Conservation (phyloP, 371 early-diverging fungal species). For the Mortierella sp. region DNA sequence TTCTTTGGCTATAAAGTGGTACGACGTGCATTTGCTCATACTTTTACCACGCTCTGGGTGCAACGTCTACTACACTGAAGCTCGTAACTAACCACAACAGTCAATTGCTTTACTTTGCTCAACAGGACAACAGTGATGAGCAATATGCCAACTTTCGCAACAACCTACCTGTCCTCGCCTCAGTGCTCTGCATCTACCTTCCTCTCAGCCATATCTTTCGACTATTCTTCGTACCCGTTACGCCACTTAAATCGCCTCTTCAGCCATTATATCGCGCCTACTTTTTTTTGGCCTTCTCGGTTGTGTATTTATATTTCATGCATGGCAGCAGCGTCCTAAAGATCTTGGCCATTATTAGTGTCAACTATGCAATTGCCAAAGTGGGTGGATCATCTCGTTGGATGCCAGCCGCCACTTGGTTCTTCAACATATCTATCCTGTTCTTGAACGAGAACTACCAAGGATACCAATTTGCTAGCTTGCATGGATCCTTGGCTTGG, state of each 20-base stretch:
- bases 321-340: constrained; percentile 81
- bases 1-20: constrained; percentile 57
- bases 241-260: not conserved
- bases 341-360: constrained; percentile 68
- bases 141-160: constrained; percentile 88
- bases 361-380: constrained; percentile 77
- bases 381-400: constrained; percentile 62
- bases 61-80: not conserved
- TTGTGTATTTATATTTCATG: constrained; percentile 70
- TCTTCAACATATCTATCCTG: constrained; percentile 79
- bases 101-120: not conserved
- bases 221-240: constrained; percentile 6
- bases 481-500: constrained; percentile 73
- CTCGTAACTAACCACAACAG: not conserved
- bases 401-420: constrained; percentile 83
- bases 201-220: constrained; percentile 63
- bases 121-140: constrained; percentile 85
- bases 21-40: constrained; percentile 28
- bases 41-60: not conserved
- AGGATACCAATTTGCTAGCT: constrained; percentile 76
- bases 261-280: constrained; percentile 50
- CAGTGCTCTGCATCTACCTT: constrained; percentile 65
- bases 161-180: constrained; percentile 73
- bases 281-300: constrained; percentile 72
- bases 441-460: constrained; percentile 79